Evolutionary conservation across 768 basidiomycete genomes (phyloP).

Genomic region (Kwoniella sp.): DNA sequence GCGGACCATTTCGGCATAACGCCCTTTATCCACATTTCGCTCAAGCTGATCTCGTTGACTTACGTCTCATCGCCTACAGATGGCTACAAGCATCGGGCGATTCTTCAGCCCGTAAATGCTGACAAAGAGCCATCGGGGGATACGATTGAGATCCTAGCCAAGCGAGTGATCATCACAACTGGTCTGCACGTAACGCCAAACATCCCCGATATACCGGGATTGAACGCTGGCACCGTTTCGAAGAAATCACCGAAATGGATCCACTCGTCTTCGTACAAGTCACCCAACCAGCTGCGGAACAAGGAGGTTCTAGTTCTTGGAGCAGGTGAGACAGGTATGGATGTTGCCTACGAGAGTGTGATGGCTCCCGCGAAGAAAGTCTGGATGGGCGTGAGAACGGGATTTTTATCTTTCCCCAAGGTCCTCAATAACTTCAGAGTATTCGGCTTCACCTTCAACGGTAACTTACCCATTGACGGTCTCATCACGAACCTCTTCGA

Average conservation of each 20-base stretch:
- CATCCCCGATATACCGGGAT: conserved; percentile 61
- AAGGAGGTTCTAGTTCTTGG: conserved; percentile 64
- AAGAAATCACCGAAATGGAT: conserved; percentile 47
- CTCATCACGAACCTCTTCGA: conserved; percentile 66
- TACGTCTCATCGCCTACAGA: conserved; percentile 57
- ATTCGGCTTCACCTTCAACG: conserved; percentile 59
- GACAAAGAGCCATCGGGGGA: conserved; percentile 40
- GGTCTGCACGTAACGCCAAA: conserved; percentile 65
- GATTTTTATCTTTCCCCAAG: conserved; percentile 67
- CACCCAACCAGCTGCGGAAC: conserved; percentile 58
- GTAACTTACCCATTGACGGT: conserved; percentile 57
- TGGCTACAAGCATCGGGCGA: conserved; percentile 58
- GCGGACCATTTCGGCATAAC: conserved; percentile 58
- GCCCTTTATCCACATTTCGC: conserved; percentile 34
- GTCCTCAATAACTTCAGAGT: conserved; percentile 65
- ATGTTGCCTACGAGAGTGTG: conserved; percentile 59
- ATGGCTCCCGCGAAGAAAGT: conserved; percentile 63
- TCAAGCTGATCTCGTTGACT: conserved; percentile 42
- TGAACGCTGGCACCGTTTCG: conserved; percentile 57
- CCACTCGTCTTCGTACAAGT: conserved; percentile 64
- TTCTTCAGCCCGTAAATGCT: conserved; percentile 50
- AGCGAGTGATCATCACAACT: conserved; percentile 62
- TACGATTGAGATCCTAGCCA: conserved; percentile 52
- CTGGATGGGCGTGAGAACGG: conserved; percentile 62
- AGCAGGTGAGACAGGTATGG: conserved; percentile 68